Base-by-base conservation (phyloP, 2,329 filamentous ascomycete species). In the Apiospora hydei region DNA sequence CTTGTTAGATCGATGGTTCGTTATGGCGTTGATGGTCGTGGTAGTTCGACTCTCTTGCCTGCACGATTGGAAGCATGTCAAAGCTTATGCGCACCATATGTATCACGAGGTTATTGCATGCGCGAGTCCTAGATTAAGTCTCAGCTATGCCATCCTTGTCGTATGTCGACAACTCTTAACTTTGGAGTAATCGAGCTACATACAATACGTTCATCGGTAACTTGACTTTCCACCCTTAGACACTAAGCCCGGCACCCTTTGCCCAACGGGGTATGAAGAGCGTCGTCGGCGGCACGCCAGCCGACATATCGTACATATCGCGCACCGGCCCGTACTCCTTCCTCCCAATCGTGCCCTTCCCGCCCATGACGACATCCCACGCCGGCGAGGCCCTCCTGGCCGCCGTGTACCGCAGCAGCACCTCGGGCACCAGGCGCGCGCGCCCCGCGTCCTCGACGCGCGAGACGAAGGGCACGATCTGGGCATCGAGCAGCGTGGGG, bases 401-500 rank as follows among this genome's bases (percentile, higher is more conserved):
- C 44, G 66, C 44, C 13, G 69, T 64, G 47, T 71, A 72, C 24
- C 44, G 7, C 69, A 18, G 49, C 24, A 72, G 34, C 13, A 18
- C 64, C 13, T 53, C 47, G 14, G 71, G 71, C 4, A 71, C 51
- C 24, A 71, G 41, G 18, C 38, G 46, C 21, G 34, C 18, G 18
- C 71, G 57, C 21, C 69, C 71, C 11, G 34, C 64, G 1, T 72
- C 71, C 34, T 46, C n/a, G 11, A 72, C 4, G 2, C 71, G 71
- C 0, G 71, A 34, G 43, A 72, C n/a, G 18, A 72, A 70, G 38
- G 71, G 69, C 18, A 72, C 41, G 43, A 70, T 6, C 57, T 72
- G 71, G 18, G 69, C 71, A 49, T 72, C 71, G n/a, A 72, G 69
- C 26, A 72, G 14, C 1, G 71, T 72, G 13, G 70, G 67, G 3